Evolutionary conservation across 257 asterid species (phyloP).

Genomic region (Phtheirospermum japonicum): DNA sequence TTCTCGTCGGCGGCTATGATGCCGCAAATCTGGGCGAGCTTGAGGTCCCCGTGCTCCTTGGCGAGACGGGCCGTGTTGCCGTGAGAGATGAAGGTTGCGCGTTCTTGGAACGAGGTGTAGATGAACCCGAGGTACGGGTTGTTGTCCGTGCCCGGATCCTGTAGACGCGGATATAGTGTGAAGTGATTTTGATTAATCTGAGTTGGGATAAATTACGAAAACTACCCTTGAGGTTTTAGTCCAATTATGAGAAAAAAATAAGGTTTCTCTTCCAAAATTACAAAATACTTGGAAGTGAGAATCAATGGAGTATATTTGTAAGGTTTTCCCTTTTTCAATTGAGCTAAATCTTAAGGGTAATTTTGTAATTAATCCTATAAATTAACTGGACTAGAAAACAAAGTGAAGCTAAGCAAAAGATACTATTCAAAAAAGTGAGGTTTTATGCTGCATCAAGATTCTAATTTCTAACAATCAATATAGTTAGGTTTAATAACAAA

Average conservation of each 20-base stretch:
- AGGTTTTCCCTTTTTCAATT: background rate
- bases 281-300: too few species aligned
- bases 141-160: slow-evolving; percentile 59
- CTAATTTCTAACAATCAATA: too few species aligned
- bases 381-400: background rate
- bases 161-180: background rate
- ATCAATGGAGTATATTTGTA: too few species aligned
- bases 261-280: background rate
- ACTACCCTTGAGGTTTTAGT: background rate
- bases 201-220: background rate
- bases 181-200: too few species aligned
- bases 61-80: slow-evolving; percentile 64
- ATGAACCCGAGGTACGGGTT: slow-evolving; percentile 64
- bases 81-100: slow-evolving; percentile 58
- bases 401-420: background rate
- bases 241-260: background rate
- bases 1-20: slow-evolving; percentile 62
- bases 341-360: too few species aligned
- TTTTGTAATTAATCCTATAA: background rate
- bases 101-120: slow-evolving; percentile 60
- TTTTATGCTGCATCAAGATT: background rate
- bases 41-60: slow-evolving; percentile 52
- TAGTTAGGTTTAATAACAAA: too few species aligned
- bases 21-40: slow-evolving; percentile 60
- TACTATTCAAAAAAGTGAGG: background rate